These are phyloP conservation scores for Botrytis sinoallii DNA, from an alignment of 2,329 filamentous ascomycete genomes.

Conservation along the genomic window DNA sequence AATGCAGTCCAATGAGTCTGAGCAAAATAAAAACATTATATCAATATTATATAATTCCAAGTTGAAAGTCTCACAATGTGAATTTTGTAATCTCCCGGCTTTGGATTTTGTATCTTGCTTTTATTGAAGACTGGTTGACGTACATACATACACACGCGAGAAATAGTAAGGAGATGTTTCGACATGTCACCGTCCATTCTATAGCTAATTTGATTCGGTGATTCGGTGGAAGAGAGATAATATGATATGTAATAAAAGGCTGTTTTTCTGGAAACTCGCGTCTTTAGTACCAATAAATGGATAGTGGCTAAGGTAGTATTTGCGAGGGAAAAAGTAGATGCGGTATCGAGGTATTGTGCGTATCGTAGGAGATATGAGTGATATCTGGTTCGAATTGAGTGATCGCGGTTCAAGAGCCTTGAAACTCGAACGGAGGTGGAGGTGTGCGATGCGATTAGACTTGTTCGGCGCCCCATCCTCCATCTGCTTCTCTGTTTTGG, in stretches of 20 bases:
- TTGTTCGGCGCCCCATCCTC: constrained; percentile 38
- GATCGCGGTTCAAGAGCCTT: not conserved
- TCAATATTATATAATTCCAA: not conserved
- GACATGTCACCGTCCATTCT: not conserved
- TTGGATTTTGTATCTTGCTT: not conserved
- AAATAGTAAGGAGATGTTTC: not conserved
- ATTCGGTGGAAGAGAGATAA: not conserved
- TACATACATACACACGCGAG: not conserved
- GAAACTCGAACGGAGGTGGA: not conserved
- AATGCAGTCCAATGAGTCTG: not conserved
- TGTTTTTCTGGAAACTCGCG: not conserved
- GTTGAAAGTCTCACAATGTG: not conserved
- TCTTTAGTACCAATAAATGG: not conserved
- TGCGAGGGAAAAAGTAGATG: not conserved
- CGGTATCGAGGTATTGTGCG: not conserved
- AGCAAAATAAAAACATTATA: not conserved
- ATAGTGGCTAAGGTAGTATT: not conserved
- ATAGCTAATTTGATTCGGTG: not conserved
- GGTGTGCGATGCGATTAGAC: constrained; percentile 27
- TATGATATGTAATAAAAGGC: constrained; percentile 14
- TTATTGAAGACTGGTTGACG: not conserved
- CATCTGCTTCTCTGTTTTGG: constrained; percentile 43
- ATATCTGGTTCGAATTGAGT: not conserved
- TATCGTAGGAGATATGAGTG: not conserved
- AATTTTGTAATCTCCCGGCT: not conserved